Conservation (phyloP, 495 filamentous ascomycete species). For the Penicillium dipodomyicola region DNA sequence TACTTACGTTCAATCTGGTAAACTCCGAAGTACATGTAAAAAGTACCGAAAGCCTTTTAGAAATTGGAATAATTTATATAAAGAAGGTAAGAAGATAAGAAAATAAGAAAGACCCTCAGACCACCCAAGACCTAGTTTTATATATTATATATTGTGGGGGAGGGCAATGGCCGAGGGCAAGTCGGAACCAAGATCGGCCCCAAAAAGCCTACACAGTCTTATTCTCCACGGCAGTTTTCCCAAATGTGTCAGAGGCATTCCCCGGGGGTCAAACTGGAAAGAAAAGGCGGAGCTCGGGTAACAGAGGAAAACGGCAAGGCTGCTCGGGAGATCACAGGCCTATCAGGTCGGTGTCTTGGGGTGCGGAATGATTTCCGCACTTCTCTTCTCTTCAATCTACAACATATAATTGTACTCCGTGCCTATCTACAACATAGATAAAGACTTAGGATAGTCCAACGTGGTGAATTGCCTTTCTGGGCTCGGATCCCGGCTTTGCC, state of each 20-base stretch:
- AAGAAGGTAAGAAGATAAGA: not conserved
- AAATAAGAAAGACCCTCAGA: not conserved
- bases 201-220: not conserved
- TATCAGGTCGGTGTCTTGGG: not conserved
- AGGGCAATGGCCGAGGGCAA: not conserved
- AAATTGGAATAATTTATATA: not conserved
- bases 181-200: not conserved
- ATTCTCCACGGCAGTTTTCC: not conserved
- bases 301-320: constrained; percentile 1
- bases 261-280: too few species aligned
- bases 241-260: not conserved
- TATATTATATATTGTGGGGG: not conserved
- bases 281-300: constrained; percentile 13
- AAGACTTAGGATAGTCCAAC: too few species aligned
- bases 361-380: constrained; percentile 5
- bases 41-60: too few species aligned
- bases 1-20: not conserved
- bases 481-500: not conserved
- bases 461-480: not conserved
- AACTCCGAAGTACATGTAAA: not conserved
- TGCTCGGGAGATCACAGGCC: constrained; percentile 4
- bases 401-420: too few species aligned
- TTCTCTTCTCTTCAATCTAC: not conserved
- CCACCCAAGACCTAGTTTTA: not conserved
- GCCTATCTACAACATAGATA: too few species aligned